These are phyloP conservation scores for Solanum stenotomum DNA, from an alignment of 257 asterid species.

Conservation along the genomic window DNA sequence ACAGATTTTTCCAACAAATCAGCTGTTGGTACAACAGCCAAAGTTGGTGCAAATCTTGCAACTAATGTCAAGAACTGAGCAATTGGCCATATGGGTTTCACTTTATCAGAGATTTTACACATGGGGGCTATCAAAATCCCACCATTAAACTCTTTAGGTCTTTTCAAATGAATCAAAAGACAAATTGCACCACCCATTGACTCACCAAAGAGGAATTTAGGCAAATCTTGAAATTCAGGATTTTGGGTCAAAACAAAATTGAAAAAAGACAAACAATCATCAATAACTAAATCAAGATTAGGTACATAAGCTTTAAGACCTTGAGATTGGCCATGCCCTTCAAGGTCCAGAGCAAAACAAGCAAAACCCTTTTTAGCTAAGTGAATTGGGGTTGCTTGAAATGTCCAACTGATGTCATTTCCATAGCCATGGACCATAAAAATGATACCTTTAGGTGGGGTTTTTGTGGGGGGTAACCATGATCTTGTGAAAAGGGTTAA, in stretches of 20 bases:
- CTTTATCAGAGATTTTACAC: slow-evolving; percentile 79
- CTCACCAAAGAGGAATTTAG: slow-evolving; percentile 49
- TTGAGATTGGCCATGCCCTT: slow-evolving; percentile 85
- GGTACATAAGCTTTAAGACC: slow-evolving; percentile 82
- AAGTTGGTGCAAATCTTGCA: slow-evolving; percentile 56
- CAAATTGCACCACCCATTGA: slow-evolving; percentile 94
- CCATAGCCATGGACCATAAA: slow-evolving; percentile 92
- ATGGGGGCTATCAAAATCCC: slow-evolving; percentile 73
- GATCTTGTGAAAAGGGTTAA: slow-evolving; percentile 66
- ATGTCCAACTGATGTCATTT: slow-evolving; percentile 88
- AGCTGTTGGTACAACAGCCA: slow-evolving; percentile 72
- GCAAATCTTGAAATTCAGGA: slow-evolving; percentile 20
- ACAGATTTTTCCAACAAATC: slow-evolving; percentile 77
- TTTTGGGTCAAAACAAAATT: slow-evolving; percentile 17
- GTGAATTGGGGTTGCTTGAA: slow-evolving; percentile 73
- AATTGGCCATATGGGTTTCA: slow-evolving; percentile 76
- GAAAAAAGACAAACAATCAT: slow-evolving; percentile 51
- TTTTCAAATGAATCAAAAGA: slow-evolving; percentile 46
- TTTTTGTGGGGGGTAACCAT: slow-evolving; percentile 35
- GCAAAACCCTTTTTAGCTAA: slow-evolving; percentile 72
- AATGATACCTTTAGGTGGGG: slow-evolving; percentile 56
- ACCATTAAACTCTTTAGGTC: slow-evolving; percentile 35
- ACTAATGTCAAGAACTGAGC: slow-evolving; percentile 41
- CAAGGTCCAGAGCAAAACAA: slow-evolving; percentile 80
- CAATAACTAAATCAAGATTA: slow-evolving; percentile 46